Conservation (phyloP, 768 basidiomycete species). For the Leccinum boreale region DNA sequence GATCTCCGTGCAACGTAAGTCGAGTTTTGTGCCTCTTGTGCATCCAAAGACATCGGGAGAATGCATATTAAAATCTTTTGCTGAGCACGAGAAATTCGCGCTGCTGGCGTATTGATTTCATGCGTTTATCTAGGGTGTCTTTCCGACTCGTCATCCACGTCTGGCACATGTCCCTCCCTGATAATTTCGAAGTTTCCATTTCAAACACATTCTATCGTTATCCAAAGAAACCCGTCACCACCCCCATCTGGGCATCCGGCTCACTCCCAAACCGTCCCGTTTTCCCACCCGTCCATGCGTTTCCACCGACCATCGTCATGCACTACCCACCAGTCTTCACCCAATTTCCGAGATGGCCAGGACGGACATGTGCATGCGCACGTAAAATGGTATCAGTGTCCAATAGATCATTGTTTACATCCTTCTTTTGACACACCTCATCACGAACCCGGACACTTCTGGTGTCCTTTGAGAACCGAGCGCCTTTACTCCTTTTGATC, state of each 20-base stretch:
- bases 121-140: slow-evolving; percentile 9
- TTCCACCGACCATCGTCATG: slow-evolving; percentile 9
- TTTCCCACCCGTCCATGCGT: neutral
- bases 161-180: slow-evolving; percentile 7
- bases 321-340: slow-evolving; percentile 2
- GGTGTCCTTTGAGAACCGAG: slow-evolving; percentile 1
- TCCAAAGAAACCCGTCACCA: slow-evolving; percentile 9
- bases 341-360: slow-evolving; percentile 18
- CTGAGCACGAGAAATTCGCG: slow-evolving; percentile 1
- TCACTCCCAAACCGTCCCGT: neutral
- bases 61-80: slow-evolving; percentile 5
- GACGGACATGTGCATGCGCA: slow-evolving; percentile 8
- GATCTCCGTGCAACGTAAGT: slow-evolving; percentile 16
- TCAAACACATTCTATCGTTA: slow-evolving; percentile 7
- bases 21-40: neutral
- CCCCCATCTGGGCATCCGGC: slow-evolving; percentile 1
- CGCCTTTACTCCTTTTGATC: slow-evolving; percentile 5
- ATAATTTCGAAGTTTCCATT: slow-evolving; percentile 8
- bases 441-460: slow-evolving; percentile 6
- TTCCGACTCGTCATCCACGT: neutral
- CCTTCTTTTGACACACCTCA: neutral
- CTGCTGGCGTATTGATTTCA: slow-evolving; percentile 6
- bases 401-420: neutral
- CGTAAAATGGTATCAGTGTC: slow-evolving; percentile 3
- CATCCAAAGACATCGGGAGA: neutral